A percentile compares a stretch with the other conserved stretches of the same genome.
Conservation (phyloP, 495 filamentous ascomycete species). For the Pyronema domesticum region DNA sequence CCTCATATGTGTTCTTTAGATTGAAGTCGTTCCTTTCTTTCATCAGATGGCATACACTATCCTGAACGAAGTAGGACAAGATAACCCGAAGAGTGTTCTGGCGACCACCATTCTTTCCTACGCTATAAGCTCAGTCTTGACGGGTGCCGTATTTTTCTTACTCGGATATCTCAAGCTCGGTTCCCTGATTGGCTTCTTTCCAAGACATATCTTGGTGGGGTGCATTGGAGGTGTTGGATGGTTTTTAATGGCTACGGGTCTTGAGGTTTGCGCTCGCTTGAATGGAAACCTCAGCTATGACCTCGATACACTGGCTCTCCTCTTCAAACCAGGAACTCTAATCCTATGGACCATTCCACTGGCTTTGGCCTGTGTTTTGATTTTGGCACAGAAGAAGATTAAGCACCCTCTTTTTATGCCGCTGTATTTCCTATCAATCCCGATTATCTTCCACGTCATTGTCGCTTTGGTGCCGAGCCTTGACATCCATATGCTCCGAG, state of each 20-base stretch:
- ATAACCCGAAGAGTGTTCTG: conserved; percentile 66
- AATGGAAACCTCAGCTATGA: conserved; percentile 69
- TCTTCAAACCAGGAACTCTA: conserved; percentile 53
- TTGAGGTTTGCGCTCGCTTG: conserved; percentile 85
- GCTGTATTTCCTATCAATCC: conserved; percentile 68
- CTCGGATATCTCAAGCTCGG: conserved; percentile 76
- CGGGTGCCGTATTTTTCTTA: conserved; percentile 73
- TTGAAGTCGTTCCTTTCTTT: conserved; percentile 94
- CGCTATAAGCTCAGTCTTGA: conserved; percentile 77
- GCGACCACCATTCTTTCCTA: conserved; percentile 86
- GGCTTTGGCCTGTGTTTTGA: conserved; percentile 54
- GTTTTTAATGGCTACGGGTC: conserved; percentile 76
- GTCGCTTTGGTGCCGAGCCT: conserved; percentile 47
- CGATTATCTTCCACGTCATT: conserved; percentile 63
- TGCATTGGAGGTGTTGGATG: conserved; percentile 97
- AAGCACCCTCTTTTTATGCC: conserved; percentile 69
- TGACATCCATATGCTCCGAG: conserved; percentile 42
- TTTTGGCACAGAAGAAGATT: conserved; percentile 52
- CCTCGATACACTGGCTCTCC: conserved; percentile 50
- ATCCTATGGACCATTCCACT: conserved; percentile 72
- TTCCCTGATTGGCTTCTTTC: conserved; percentile 88
- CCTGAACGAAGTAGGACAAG: conserved; percentile 53
- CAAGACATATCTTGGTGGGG: conserved; percentile 84
- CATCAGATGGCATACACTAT: conserved; percentile 93
- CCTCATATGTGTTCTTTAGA: conserved; percentile 29